phyloP scores from a whole-genome alignment of 2,329 filamentous ascomycete genomes.

The Pseudopyricularia cyperi region DNA sequence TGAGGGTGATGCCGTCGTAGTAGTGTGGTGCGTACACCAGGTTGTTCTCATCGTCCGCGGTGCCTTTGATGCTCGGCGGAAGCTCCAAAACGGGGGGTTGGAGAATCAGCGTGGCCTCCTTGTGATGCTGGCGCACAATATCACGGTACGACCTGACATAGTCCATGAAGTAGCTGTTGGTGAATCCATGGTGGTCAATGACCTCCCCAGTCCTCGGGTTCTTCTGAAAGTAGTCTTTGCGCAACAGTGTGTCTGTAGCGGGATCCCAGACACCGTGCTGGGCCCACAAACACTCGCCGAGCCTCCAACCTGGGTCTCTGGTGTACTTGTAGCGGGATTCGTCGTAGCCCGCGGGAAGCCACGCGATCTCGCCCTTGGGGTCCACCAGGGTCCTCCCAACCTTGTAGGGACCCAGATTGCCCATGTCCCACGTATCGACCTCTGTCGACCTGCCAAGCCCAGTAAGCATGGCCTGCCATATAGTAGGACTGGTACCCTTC shows the following conservation, averaged over 20 bases:
- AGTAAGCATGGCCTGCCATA: conserved; percentile 85
- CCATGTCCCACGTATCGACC: conserved; percentile 86
- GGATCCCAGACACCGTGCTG: conserved; percentile 95
- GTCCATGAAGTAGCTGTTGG: conserved; percentile 82
- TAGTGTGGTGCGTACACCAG: conserved; percentile 93
- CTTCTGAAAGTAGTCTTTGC: conserved; percentile 78
- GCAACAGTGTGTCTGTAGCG: conserved; percentile 58
- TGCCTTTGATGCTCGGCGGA: conserved; percentile 77
- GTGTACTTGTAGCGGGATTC: conserved; percentile 85
- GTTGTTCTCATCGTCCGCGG: conserved; percentile 73
- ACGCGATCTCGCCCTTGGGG: conserved; percentile 72
- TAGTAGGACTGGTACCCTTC: conserved; percentile 84
- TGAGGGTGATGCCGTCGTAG: conserved; percentile 90
- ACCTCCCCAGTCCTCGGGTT: conserved; percentile 60
- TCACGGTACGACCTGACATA: conserved; percentile 68
- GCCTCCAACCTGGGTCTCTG: conserved; percentile 73
- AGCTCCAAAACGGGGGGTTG: conserved; percentile 88
- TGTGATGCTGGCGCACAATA: conserved; percentile 62
- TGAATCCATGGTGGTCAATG: conserved; percentile 75
- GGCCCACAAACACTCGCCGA: conserved; percentile 94
- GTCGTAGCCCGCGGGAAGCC: conserved; percentile 72
- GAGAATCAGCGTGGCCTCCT: conserved; percentile 74
- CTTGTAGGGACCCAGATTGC: conserved; percentile 82
- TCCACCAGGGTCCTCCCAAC: conserved; percentile 74
- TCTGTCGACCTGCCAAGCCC: conserved; percentile 88